Evolutionary conservation across 2,329 filamentous ascomycete genomes (phyloP), one percentile per base, ranked within the genome.

Genomic region (Cryphonectria radicalis): DNA sequence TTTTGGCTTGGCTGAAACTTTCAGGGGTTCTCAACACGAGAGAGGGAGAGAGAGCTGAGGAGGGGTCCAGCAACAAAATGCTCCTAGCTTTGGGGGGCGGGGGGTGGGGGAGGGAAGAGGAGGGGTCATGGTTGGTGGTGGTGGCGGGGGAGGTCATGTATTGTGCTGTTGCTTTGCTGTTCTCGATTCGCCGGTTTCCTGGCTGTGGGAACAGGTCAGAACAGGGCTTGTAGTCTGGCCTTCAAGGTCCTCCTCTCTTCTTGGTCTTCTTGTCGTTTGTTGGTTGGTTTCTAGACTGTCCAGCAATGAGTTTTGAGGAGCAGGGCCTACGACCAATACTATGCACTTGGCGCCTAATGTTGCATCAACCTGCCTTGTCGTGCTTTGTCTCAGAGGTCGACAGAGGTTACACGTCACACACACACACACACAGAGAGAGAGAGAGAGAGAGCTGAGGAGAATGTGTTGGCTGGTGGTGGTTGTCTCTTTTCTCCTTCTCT

Each of bases 1-100:
- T 28, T n/a, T n/a, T 55, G 53, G 53, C n/a, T 55, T 55, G 53
- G 53, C n/a, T 28, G 53, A 55, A 55, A 55, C 53, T 6, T 55
- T 6, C 53, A 55, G 53, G 53, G 53, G 53, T 55, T 1, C 25
- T n/a, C 53, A 55, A 55, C 53, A 55, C 53, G n/a, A n/a, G n/a
- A n/a, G n/a, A n/a, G n/a, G n/a, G n/a, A n/a, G 53, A 55, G n/a
- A 25, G 50, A 25, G 50, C 4, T 55, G 22, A 55, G 43, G 19
- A 17, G 53, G 53, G n/a, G 53, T 14, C 11, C 50, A 46, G 5
- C 43, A 46, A 14, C 14, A 1, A 13, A 46, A 46, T n/a, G 43
- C 43, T 46, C n/a, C 46, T n/a, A 50, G 46, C 46, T n/a, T n/a
- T 50, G n/a, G n/a, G n/a, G n/a, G n/a, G n/a, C n/a, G n/a, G n/a